A percentile compares a stretch with the other conserved stretches of the same genome.
Conservation (phyloP, 345 rosid genomes). For the Gossypium arboreum region DNA sequence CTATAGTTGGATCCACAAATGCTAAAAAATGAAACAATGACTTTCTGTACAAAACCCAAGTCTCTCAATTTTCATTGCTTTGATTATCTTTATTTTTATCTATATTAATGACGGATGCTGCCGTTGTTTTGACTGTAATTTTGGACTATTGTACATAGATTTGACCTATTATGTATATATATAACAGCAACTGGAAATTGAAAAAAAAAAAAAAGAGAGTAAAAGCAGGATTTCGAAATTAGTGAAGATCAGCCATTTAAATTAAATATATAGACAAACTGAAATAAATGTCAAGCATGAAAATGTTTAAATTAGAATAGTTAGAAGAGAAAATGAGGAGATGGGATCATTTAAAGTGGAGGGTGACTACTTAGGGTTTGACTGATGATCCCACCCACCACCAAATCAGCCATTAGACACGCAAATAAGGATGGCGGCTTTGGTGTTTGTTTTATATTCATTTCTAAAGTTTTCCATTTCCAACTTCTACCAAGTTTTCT, state of each 20-base stretch:
- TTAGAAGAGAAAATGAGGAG: neutral
- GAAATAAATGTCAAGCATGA: no score
- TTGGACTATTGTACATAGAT: constrained; percentile 13
- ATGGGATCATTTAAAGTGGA: neutral
- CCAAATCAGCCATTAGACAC: constrained; percentile 8
- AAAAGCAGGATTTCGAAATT: no score
- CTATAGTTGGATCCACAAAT: constrained; percentile 9
- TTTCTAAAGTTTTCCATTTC: neutral
- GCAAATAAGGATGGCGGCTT: constrained; percentile 22
- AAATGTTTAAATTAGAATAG: neutral
- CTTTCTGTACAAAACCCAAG: neutral
- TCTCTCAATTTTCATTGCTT: neutral
- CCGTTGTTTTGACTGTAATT: constrained; percentile 18
- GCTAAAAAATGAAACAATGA: constrained; percentile 2
- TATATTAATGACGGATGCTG: neutral
- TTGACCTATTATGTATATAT: neutral
- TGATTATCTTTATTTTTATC: neutral
- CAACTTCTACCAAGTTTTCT: neutral
- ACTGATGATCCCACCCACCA: constrained; percentile 9
- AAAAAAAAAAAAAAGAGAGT: no score
- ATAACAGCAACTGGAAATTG: no score
- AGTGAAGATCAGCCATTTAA: no score
- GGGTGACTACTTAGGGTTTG: constrained; percentile 21
- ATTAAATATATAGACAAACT: no score
- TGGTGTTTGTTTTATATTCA: neutral